phyloP scores from a whole-genome alignment of 192 early-diverging fungal species.

The Obelidium mucronatum region DNA sequence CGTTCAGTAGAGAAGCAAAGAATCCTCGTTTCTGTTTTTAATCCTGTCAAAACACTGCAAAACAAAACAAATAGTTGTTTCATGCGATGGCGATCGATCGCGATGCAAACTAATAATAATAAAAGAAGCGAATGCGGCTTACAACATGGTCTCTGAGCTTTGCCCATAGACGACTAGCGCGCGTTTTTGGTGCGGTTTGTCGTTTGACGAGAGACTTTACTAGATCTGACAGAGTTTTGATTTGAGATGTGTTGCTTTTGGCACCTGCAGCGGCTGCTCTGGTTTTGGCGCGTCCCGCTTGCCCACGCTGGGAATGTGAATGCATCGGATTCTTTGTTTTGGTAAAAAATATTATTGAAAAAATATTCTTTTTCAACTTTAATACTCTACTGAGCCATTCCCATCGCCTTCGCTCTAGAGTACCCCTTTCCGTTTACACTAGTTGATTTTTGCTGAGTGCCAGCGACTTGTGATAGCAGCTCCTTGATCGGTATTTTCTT shows the following conservation, averaged over 20 bases:
- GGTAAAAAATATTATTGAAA: too few species aligned
- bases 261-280: constrained; percentile 8
- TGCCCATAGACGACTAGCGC: constrained; percentile 47
- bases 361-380: too few species aligned
- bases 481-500: constrained; percentile 35
- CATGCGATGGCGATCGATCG: too few species aligned
- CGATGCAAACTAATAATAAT: too few species aligned
- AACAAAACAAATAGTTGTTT: background rate
- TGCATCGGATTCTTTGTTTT: too few species aligned
- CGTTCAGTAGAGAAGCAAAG: constrained; percentile 54
- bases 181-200: constrained; percentile 42
- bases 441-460: background rate
- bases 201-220: constrained; percentile 33
- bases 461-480: constrained; percentile 5
- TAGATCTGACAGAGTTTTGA: constrained; percentile 29
- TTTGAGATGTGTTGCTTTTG: constrained; percentile 23
- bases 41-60: background rate
- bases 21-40: constrained; percentile 45
- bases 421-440: constrained; percentile 20
- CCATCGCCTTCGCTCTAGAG: constrained; percentile 31
- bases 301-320: too few species aligned
- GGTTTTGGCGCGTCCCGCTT: background rate
- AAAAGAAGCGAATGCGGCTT: constrained; percentile 27
- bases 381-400: constrained; percentile 13
- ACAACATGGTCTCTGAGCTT: constrained; percentile 49